Evolutionary conservation across 2,329 filamentous ascomycete species (phyloP), one percentile per base, ranked within the genome.

Genomic region (Alternaria atra): DNA sequence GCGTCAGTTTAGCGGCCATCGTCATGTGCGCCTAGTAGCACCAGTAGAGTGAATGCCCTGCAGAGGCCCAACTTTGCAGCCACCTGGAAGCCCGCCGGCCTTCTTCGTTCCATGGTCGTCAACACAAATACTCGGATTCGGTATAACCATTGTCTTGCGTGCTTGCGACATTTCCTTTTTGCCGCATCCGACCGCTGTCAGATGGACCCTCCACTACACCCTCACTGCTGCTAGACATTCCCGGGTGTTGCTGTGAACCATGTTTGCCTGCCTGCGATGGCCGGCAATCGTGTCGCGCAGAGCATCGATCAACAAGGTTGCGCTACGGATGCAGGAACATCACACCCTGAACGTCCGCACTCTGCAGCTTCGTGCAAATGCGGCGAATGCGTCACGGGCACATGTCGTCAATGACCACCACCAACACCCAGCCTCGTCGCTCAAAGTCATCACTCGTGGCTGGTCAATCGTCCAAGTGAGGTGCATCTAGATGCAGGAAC

Each of bases 401-500:
- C 57, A 66, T 55, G 53, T 58, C 63, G 42, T 65, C 63, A 40
- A 56, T 58, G 52, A 52, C 52, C 43, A 32, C 59, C 58, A 42
- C 32, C 64, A 20, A 2, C 20, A 20, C 20, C 20, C 67, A 70
- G 64, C 66, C 64, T 64, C 57, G 61, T 61, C 51, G 51, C 56
- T 63, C 57, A 61, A 61, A 64, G 56, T 59, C 68, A 67, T 57
- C 60, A 64, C 46, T 64, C 64, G 65, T 75, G 66, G 66, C 71
- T 67, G 70, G 63, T 70, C 66, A 53, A 50, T 61, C 54, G 63
- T 65, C 66, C 62, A 60, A 53, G 55, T 64, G 63, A 67, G 61
- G 64, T 69, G 65, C 66, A 60, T 70, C 68, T 48, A 70, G 67
- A 73, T 71, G 76, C 76, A 78, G 75, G 76, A 76, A 78, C 75